These are phyloP conservation scores for Rhinocladiella mackenziei DNA, from an alignment of 2,329 filamentous ascomycete genomes.

Conservation along the genomic window DNA sequence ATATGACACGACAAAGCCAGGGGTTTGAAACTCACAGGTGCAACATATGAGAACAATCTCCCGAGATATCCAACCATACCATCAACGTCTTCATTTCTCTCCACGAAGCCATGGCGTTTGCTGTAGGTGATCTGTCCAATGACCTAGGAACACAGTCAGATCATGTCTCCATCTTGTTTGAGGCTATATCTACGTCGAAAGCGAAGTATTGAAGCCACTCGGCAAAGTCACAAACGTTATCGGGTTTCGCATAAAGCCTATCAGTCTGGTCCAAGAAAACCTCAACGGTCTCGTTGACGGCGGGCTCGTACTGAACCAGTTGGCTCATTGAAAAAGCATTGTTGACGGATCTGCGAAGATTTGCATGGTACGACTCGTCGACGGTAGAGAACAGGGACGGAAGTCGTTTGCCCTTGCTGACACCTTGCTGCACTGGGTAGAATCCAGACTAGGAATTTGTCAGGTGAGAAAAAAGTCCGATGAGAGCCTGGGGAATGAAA, in stretches of 20 bases:
- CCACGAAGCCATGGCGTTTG: constrained; percentile 36
- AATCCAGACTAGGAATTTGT: constrained; percentile 61
- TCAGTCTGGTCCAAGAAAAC: constrained; percentile 65
- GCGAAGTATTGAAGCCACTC: constrained; percentile 41
- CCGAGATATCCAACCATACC: constrained; percentile 38
- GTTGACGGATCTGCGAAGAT: constrained; percentile 71
- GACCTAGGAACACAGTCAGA: constrained; percentile 16
- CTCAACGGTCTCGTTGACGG: constrained; percentile 70
- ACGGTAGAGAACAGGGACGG: constrained; percentile 73
- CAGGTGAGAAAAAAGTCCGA: constrained; percentile 2
- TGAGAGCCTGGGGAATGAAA: not conserved
- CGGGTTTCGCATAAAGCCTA: constrained; percentile 46
- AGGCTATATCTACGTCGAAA: constrained; percentile 31
- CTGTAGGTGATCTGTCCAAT: constrained; percentile 39
- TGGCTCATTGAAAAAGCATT: constrained; percentile 54
- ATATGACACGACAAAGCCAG: not conserved
- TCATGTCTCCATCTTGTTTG: not conserved
- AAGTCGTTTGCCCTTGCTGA: constrained; percentile 63
- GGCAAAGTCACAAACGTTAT: constrained; percentile 35
- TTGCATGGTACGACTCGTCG: constrained; percentile 68
- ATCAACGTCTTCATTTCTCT: constrained; percentile 35
- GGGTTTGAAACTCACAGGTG: constrained; percentile 55
- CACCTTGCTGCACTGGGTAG: constrained; percentile 72
- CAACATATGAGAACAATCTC: constrained; percentile 59
- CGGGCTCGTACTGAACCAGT: constrained; percentile 54